Evolutionary conservation across 2,329 filamentous ascomycete genomes (phyloP).

Genomic region (Akanthomyces lecanii): DNA sequence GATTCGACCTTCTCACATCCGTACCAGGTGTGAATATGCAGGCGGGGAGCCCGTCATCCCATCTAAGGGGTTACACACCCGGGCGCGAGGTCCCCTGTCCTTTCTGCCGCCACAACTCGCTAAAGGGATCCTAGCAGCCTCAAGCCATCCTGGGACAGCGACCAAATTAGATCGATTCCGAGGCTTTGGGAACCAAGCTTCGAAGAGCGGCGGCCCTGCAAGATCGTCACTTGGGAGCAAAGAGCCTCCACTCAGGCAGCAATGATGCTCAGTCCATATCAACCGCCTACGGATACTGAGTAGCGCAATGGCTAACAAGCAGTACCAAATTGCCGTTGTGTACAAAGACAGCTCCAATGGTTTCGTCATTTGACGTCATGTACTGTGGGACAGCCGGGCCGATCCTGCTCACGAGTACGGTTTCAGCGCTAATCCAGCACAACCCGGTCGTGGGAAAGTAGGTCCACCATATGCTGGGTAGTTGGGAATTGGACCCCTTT

Average conservation of each 20-base stretch:
- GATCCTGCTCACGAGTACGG: not conserved
- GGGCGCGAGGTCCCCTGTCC: not conserved
- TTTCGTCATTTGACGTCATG: not conserved
- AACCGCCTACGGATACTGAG: too few relatives aligned
- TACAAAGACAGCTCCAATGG: not conserved
- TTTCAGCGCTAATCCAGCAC: not conserved
- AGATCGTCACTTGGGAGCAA: not conserved
- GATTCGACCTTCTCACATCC: not conserved
- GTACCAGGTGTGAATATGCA: not conserved
- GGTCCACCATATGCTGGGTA: not conserved
- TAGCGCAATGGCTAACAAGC: not conserved
- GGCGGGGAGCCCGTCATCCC: not conserved
- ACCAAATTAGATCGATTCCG: not conserved
- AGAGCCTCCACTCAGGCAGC: not conserved
- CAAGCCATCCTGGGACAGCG: not conserved
- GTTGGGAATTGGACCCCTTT: not conserved
- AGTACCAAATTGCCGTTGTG: not conserved
- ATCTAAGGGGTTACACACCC: not conserved
- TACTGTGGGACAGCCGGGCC: not conserved
- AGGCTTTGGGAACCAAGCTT: not conserved
- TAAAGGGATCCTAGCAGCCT: not conserved
- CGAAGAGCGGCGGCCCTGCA: not conserved
- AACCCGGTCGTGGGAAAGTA: not conserved
- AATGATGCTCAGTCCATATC: not conserved
- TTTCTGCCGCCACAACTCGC: slow-evolving; percentile 11